Base-by-base conservation (phyloP, 2,329 filamentous ascomycete genomes). In the Lasiodiplodia gonubiensis region DNA sequence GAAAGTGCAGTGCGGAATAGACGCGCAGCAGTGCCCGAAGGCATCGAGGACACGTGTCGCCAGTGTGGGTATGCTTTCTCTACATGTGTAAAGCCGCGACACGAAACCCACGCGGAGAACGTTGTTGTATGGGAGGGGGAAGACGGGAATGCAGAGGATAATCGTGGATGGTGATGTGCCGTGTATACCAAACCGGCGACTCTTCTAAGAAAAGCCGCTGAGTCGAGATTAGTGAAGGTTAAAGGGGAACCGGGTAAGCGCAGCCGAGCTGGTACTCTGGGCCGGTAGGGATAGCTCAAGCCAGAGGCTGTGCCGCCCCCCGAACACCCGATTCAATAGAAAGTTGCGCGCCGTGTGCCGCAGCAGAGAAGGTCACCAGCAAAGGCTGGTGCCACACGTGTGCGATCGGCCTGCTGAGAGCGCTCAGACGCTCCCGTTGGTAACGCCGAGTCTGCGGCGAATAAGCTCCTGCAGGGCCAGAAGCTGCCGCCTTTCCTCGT, bases 391-490 rank as follows among this genome's bases (percentile, higher is more conserved):
- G 49, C 23, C 37, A 54, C 49, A 52, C 61, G 61, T 49, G 46
- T 59, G 53, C 54, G 54, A 67, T 51, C 42, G 46, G 18, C 54
- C 30, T 63, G n/a, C 42, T 60, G 53, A 16, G 27, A 25, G 18
- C 46, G 53, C 53, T 67, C 64, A 67, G 64, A 37, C 54, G 51
- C 64, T 57, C 23, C 64, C 64, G 49, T 55, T 49, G 21, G 21
- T 57, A 54, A 53, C 61, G 66, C 66, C 57, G 48, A 69, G 59
- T 37, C 64, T 46, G 39, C 64, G 64, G 35, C 55, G 65, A 61
- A 69, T 69, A 25, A 69, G 65, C 30, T 67, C 68, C 60, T 60
- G 66, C 30, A 69, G 53, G 16, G 49, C 53, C 11, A 69, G 66
- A 21, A 69, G 68, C 52, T 68, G 42, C 16, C 27, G 46, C 59